Conservation (phyloP, 2,329 filamentous ascomycete species). For the Geosmithia putterillii region DNA sequence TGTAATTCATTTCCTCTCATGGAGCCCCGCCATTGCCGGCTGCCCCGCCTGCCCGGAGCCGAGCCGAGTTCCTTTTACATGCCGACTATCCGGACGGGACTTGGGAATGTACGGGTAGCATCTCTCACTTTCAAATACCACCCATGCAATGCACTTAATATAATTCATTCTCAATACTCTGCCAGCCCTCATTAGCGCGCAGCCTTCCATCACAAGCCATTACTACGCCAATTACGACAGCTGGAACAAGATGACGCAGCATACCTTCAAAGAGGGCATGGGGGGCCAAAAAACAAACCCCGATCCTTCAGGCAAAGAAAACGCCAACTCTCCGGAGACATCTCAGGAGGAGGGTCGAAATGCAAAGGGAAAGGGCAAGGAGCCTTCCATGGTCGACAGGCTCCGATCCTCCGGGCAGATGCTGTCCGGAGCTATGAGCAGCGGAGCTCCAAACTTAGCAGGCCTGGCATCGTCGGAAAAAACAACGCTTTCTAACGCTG, state of each 20-base stretch:
- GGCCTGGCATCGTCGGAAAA: background rate
- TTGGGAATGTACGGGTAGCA: background rate
- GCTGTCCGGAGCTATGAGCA: background rate
- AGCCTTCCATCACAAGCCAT: background rate
- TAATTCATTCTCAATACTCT: background rate
- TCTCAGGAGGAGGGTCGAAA: background rate
- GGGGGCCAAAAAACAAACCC: background rate
- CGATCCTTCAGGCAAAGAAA: background rate
- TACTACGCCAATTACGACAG: background rate
- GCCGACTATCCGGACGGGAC: background rate
- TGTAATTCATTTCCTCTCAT: background rate
- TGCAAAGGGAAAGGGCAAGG: background rate
- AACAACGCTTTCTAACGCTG: background rate
- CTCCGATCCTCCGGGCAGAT: background rate
- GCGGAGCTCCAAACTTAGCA: background rate
- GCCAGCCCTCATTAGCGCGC: background rate
- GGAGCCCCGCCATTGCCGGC: background rate
- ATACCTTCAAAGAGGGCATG: background rate
- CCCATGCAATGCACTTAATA: no score
- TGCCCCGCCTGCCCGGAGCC: constrained; percentile 2
- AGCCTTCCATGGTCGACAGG: background rate
- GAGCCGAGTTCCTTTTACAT: background rate
- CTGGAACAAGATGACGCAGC: background rate
- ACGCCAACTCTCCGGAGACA: background rate
- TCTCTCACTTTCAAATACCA: background rate